Evolutionary conservation across 805 yeast genomes (phyloP).

Genomic region (Wickerhamomyces bisporus): DNA sequence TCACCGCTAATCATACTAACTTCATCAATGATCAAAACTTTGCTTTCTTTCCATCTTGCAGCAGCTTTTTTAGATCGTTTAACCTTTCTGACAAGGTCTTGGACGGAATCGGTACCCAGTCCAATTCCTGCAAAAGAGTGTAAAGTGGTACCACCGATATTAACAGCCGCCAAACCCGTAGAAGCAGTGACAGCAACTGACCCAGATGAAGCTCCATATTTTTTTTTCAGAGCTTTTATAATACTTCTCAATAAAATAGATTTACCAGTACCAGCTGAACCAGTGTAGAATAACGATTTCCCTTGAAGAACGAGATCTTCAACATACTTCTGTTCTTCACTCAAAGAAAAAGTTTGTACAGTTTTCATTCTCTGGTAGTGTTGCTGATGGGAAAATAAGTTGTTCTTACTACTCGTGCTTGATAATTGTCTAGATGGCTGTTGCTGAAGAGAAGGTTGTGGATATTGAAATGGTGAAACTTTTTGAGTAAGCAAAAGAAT

Average conservation of each 20-base stretch:
- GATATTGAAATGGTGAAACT: conserved; percentile 9
- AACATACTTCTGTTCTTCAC: conserved; percentile 62
- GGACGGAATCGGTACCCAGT: conserved; percentile 51
- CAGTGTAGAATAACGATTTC: conserved; percentile 80
- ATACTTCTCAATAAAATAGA: conserved; percentile 73
- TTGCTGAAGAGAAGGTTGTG: not conserved
- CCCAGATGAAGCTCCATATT: conserved; percentile 39
- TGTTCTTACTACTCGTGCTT: too few relatives aligned
- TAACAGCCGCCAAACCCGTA: conserved; percentile 80
- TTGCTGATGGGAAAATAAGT: not conserved
- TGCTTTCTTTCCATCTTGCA: conserved; percentile 49
- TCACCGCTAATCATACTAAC: conserved; percentile 75
- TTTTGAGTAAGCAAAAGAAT: conserved; percentile 29
- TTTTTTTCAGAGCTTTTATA: conserved; percentile 45
- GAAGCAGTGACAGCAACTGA: conserved; percentile 77
- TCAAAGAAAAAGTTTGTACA: conserved; percentile 30
- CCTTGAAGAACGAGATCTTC: conserved; percentile 61
- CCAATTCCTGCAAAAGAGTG: conserved; percentile 81
- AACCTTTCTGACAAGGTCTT: conserved; percentile 44
- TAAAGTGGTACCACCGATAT: conserved; percentile 72
- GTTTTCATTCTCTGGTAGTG: conserved; percentile 14
- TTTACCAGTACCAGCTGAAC: conserved; percentile 98
- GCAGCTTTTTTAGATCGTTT: conserved; percentile 44
- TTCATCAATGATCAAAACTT: conserved; percentile 71
- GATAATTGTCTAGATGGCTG: too few relatives aligned